Evolutionary conservation across 805 yeast species (phyloP).

Genomic region (Ogataea ramenticola): DNA sequence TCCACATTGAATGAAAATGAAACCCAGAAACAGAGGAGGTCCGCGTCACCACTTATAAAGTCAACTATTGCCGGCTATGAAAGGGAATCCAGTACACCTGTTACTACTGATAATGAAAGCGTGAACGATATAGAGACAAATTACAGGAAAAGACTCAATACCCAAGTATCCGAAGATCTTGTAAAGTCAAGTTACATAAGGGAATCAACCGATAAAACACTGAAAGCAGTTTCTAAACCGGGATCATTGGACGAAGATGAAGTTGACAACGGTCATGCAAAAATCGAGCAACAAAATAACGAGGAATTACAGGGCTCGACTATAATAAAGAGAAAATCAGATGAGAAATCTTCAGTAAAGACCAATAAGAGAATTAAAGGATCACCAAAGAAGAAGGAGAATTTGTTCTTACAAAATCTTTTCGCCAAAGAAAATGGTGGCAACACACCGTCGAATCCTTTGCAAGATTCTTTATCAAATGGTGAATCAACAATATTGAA

Average conservation of each 20-base stretch:
- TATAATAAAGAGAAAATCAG: not conserved
- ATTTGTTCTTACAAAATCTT: constrained; percentile 8
- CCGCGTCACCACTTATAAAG: not conserved
- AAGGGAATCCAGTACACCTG: not conserved
- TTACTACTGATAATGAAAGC: not conserved
- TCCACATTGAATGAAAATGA: not conserved
- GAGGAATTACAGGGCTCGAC: not conserved
- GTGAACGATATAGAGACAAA: constrained; percentile 6
- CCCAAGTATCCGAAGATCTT: constrained; percentile 27
- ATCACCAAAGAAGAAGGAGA: constrained; percentile 13
- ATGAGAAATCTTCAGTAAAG: not conserved
- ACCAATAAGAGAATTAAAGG: constrained; percentile 13
- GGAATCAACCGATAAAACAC: not conserved
- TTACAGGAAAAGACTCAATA: constrained; percentile 21
- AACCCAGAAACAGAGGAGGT: not conserved
- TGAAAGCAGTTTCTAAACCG: not conserved
- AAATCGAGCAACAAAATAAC: not conserved
- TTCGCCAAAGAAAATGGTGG: not conserved
- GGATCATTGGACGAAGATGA: not conserved
- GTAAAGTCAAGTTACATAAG: constrained; percentile 23
- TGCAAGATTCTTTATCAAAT: not conserved
- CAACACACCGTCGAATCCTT: too few relatives aligned
- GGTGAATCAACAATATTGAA: constrained; percentile 32
- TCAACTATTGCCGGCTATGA: not conserved
- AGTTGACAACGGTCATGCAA: not conserved